phyloP scores from a whole-genome alignment of 345 rosid species.

The Rhodamnia argentea region DNA sequence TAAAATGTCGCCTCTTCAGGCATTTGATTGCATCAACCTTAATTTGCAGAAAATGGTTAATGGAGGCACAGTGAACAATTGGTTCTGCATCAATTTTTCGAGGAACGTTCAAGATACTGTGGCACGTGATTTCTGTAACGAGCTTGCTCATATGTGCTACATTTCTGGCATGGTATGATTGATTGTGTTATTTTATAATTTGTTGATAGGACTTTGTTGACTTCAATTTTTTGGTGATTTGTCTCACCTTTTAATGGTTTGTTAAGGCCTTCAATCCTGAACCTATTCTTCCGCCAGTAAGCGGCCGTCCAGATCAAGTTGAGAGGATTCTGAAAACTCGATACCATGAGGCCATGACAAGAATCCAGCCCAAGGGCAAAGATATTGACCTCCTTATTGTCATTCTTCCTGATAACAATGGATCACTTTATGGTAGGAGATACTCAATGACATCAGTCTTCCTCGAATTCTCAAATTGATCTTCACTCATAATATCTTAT shows the following conservation, averaged over 20 bases:
- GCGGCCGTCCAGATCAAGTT: conserved; percentile 87
- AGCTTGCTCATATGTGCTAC: conserved; percentile 92
- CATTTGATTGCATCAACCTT: background rate
- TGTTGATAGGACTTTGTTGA: background rate
- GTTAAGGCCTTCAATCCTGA: conserved; percentile 64
- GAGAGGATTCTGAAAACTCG: conserved; percentile 72
- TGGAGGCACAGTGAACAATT: conserved; percentile 81
- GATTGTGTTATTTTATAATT: background rate
- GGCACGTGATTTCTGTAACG: conserved; percentile 72
- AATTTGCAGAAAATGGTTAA: conserved; percentile 89
- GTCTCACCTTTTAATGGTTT: background rate
- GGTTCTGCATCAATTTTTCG: conserved; percentile 93
- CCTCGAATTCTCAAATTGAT: background rate
- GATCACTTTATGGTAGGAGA: conserved; percentile 83
- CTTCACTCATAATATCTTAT: background rate
- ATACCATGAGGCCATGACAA: conserved; percentile 77
- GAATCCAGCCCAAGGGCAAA: conserved; percentile 44
- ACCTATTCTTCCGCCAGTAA: conserved; percentile 58
- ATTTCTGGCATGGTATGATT: conserved; percentile 81
- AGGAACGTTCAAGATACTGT: conserved; percentile 63
- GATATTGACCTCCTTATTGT: conserved; percentile 95
- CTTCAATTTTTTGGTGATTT: background rate
- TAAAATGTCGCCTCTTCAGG: background rate
- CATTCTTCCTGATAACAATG: conserved; percentile 92
- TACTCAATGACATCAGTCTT: background rate